phyloP scores from a whole-genome alignment of 2,329 filamentous ascomycete species.

The Sclerotinia subarctica region DNA sequence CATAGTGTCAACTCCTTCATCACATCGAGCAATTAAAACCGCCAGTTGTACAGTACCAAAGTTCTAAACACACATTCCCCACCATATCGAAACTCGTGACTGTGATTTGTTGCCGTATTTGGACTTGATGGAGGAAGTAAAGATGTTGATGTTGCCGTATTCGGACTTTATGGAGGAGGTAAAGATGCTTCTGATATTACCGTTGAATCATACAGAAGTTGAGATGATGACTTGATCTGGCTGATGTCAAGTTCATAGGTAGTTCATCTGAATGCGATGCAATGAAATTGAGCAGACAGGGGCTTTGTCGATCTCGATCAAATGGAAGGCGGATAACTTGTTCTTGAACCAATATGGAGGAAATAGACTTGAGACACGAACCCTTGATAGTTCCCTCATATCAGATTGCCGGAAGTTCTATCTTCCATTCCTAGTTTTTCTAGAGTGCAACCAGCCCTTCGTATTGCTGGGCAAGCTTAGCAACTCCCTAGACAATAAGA shows the following conservation, averaged over 20 bases:
- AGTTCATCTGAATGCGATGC: neutral
- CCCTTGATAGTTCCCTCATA: slow-evolving; percentile 10
- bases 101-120: neutral
- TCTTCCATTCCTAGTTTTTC: neutral
- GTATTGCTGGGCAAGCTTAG: neutral
- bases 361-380: slow-evolving; percentile 13
- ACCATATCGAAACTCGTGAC: neutral
- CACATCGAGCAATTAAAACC: neutral
- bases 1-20: neutral
- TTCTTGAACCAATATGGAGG: slow-evolving; percentile 10
- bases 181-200: neutral
- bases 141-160: neutral
- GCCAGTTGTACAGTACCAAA: slow-evolving; percentile 7
- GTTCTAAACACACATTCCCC: neutral
- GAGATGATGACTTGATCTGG: neutral
- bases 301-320: slow-evolving; percentile 15
- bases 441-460: neutral
- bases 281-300: slow-evolving; percentile 6
- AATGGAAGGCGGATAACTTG: neutral
- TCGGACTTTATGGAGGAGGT: neutral
- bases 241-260: neutral
- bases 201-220: neutral
- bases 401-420: slow-evolving; percentile 8
- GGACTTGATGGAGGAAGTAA: neutral
- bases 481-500: neutral